A percentile compares a stretch with the other conserved stretches of the same genome.
These are phyloP conservation scores for Kandelia obovata DNA, from an alignment of 345 rosid genomes.

Conservation along the genomic window DNA sequence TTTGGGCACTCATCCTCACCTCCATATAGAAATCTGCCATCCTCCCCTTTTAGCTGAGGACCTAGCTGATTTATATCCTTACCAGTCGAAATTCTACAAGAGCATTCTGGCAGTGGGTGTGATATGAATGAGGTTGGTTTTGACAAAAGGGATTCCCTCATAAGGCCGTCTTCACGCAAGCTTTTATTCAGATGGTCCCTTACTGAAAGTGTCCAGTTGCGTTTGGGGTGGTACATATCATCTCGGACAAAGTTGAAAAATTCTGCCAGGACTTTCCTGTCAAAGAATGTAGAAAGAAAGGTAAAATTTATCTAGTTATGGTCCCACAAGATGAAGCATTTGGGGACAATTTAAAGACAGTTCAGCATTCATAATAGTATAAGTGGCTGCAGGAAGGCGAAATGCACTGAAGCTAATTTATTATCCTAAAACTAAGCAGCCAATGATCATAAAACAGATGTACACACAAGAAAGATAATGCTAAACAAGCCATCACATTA, in stretches of 20 bases:
- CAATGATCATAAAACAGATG: background rate
- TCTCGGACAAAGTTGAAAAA: constrained; percentile 56
- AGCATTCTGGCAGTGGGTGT: constrained; percentile 96
- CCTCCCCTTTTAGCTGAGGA: constrained; percentile 24
- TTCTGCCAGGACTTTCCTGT: constrained; percentile 66
- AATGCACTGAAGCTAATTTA: background rate
- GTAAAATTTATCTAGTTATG: no score
- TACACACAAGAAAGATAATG: background rate
- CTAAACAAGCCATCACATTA: background rate
- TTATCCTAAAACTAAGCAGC: background rate
- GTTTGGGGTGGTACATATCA: constrained; percentile 71
- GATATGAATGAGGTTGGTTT: constrained; percentile 73
- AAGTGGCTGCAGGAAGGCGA: background rate
- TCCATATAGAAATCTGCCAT: constrained; percentile 53
- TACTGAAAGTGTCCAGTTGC: constrained; percentile 67
- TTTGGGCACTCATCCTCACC: constrained; percentile 88
- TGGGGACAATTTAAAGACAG: no score
- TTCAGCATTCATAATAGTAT: background rate
- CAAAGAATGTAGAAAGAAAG: background rate
- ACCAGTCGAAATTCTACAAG: constrained; percentile 64
- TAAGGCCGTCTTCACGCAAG: constrained; percentile 67
- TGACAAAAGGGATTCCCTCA: constrained; percentile 57
- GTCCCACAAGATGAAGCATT: no score
- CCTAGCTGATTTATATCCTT: constrained; percentile 23
- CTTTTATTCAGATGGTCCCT: constrained; percentile 84